Evolutionary conservation across 805 yeast species (phyloP), one percentile per base, ranked within the genome.

Genomic region (Metschnikowia reukaufii): DNA sequence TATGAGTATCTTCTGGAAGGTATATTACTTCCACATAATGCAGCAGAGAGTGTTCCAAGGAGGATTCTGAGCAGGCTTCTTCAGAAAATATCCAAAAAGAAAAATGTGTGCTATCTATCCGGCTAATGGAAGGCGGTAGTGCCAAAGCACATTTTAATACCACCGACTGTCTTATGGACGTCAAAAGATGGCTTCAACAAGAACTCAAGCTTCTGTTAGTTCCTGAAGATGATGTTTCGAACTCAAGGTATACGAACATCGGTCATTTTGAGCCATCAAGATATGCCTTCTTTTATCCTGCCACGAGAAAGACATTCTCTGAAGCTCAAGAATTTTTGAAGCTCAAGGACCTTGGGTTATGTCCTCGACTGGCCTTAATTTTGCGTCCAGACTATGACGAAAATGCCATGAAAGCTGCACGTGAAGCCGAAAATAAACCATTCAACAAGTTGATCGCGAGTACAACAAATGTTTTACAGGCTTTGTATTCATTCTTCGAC

Each of bases 321-420:
- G 68, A 65, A 23, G 86, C 84, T 41, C 92, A 89, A 55, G 73
- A 74, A 46, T 66, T 57, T 36, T 56, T 66, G 48, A 66, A 81
- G 2, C 67, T 90, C 32, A 61, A 61, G 20, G 76, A 71, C 3
- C 68, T 90, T 45, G 82, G 80, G 18, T 67, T 90, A 42, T 74
- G 79, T 13, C 91, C 92, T 2, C 73, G 95, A 47, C 83, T 95
- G 9, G 88, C 86, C 0, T 64, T 90, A 39, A 82, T 88, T 19
- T 68, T 90, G 52, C 86, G 86, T 59, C 91, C 94, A 0, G 68
- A 74, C 25, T 67, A 57, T 58, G 69, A 60, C 58, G 66, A 55
- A 40, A 44, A 51, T 32, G 54, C 51, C 13, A 34, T 50, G 42
- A 41, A 47, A 5, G 50, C 53, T 3, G 48, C 51, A 4, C 47